phyloP scores from a whole-genome alignment of 108 stramenopile species.

The Nitzschia sp. region DNA sequence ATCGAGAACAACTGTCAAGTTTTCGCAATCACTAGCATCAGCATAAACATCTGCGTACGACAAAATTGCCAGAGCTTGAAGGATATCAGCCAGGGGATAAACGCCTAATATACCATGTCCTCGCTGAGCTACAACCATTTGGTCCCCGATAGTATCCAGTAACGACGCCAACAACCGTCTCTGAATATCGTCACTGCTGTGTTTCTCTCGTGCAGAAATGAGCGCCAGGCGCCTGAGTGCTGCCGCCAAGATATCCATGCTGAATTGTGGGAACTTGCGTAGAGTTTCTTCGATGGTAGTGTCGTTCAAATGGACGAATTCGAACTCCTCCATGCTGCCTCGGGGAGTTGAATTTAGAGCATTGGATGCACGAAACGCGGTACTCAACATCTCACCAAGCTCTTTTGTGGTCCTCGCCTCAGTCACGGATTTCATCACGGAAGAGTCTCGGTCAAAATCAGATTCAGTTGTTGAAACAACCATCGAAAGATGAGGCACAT shows the following conservation, averaged over 20 bases:
- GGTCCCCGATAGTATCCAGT: conserved; percentile 15
- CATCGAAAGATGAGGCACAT: too few species aligned
- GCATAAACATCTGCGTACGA: background rate
- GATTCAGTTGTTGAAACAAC: too few species aligned
- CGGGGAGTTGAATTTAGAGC: background rate
- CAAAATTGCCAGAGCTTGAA: conserved; percentile 23
- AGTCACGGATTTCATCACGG: conserved; percentile 4
- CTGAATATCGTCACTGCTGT: background rate
- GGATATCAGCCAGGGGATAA: conserved; percentile 22
- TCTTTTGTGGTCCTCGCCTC: conserved; percentile 16
- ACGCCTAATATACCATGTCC: conserved; percentile 12
- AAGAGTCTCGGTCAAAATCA: background rate
- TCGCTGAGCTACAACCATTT: conserved; percentile 9
- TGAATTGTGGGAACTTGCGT: conserved; percentile 10
- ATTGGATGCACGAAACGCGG: background rate
- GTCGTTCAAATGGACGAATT: background rate
- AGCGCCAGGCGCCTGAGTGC: conserved; percentile 19
- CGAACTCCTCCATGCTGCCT: background rate
- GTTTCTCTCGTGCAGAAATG: conserved; percentile 15
- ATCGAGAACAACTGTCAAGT: background rate
- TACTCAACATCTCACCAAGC: conserved; percentile 4
- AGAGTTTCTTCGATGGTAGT: background rate
- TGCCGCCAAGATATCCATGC: conserved; percentile 17
- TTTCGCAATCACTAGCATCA: background rate
- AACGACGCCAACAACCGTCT: conserved; percentile 4